Evolutionary conservation across 768 basidiomycete species (phyloP), one percentile per base, ranked within the genome.

Genomic region (Mycena vulgaris): DNA sequence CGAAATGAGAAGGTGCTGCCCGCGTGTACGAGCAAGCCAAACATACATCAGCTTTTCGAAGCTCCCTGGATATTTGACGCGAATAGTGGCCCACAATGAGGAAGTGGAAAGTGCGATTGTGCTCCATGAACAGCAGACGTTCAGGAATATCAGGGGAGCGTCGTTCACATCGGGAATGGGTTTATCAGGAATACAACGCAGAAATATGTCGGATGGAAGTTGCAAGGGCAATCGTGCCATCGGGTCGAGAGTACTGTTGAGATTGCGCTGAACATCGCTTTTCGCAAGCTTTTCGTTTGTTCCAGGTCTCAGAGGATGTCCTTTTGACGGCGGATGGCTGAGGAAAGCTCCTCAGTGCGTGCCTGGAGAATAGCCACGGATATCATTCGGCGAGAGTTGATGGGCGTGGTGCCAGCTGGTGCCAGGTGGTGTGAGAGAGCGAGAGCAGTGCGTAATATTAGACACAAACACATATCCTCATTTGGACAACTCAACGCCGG

Each of bases 171-270:
- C 2, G 4, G 21, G 57, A 5, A n/a, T 3, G 23, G 21, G 30
- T 25, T 13, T 6, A 1, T 3, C 19, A 33, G 47, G 14, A 33
- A 53, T 39, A 23, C 39, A 53, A 9, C 10, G n/a, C n/a, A n/a
- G 10, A 16, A 39, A 39, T 8, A 39, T 39, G 10, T 39, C 39
- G 9, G 39, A 39, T 16, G 39, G 17, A 3, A 39, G 7, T 16
- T 39, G 10, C 39, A 39, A 8, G 14, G 39, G 39, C 39, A 39
- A 16, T 3, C 42, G 39, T 39, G 39, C 39, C 39, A 39, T 27
- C 1, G 59, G 58, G 33, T 61, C 66, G 19, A 30, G 52, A n/a
- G 47, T 5, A 28, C 39, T 9, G 16, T 68, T 68, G 31, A 68
- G 66, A 4, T 45, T 16, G 48, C 56, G 3, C 28, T 51, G 47